Conservation (phyloP, 148 eudicot species). For the Talinum fruticosum region DNA sequence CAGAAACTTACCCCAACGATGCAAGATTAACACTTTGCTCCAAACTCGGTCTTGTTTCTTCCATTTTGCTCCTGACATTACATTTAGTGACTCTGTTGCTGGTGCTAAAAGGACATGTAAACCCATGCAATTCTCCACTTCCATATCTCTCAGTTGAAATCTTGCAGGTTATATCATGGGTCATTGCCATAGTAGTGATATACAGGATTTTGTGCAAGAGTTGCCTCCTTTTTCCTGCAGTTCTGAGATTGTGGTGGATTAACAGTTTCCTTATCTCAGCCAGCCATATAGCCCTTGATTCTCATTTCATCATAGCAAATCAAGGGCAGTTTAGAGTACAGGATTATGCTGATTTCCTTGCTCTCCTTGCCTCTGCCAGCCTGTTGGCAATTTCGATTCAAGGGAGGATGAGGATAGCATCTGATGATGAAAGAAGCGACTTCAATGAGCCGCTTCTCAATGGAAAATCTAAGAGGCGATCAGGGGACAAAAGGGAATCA, state of each 20-base stretch:
- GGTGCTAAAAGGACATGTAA: conserved; percentile 30
- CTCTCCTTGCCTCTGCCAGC: conserved; percentile 48
- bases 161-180: conserved; percentile 60
- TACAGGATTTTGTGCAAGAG: conserved; percentile 31
- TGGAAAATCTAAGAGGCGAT: conserved; percentile 34
- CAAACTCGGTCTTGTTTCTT: conserved; percentile 47
- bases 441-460: conserved; percentile 61
- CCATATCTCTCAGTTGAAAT: conserved; percentile 46
- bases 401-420: conserved; percentile 44
- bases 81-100: conserved; percentile 37
- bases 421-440: conserved; percentile 23
- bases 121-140: conserved; percentile 34
- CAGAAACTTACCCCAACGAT: conserved; percentile 28
- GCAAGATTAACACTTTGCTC: conserved; percentile 36
- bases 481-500: conserved; percentile 42
- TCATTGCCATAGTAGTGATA: conserved; percentile 34
- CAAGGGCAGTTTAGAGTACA: conserved; percentile 33
- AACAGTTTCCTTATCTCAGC: conserved; percentile 61
- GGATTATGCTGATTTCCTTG: conserved; percentile 41
- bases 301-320: conserved; percentile 29
- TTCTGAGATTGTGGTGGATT: conserved; percentile 77
- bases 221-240: conserved; percentile 43
- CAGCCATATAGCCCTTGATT: conserved; percentile 38
- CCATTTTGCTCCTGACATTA: conserved; percentile 47
- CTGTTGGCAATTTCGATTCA: conserved; percentile 48